phyloP scores from a whole-genome alignment of 257 asterid species.

The Nicotiana undulata region DNA sequence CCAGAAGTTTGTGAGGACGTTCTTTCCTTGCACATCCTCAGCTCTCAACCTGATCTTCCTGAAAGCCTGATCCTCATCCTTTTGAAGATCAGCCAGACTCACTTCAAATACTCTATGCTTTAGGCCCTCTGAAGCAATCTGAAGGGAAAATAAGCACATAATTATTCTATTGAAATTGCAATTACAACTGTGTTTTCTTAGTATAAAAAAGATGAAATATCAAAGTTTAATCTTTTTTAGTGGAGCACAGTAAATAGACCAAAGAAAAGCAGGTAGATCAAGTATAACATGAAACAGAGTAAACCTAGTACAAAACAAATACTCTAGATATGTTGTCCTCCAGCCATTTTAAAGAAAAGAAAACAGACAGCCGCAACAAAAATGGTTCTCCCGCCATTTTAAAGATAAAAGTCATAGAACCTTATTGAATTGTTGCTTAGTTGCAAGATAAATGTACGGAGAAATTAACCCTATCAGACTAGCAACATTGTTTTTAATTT shows the following conservation, averaged over 20 bases:
- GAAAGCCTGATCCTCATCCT: constrained; percentile 44
- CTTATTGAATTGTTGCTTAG: too few species aligned
- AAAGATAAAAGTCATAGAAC: neutral
- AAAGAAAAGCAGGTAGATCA: neutral
- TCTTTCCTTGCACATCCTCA: neutral
- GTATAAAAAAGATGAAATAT: neutral
- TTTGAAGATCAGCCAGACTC: constrained; percentile 48
- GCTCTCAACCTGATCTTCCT: constrained; percentile 78
- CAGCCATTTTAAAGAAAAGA: neutral
- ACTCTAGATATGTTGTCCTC: neutral
- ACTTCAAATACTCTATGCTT: constrained; percentile 86
- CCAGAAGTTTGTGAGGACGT: neutral
- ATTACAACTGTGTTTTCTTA: neutral
- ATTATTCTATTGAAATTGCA: neutral
- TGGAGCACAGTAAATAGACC: neutral
- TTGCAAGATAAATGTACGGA: too few species aligned
- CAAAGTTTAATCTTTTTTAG: neutral
- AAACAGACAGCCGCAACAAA: neutral
- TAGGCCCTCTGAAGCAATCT: constrained; percentile 94
- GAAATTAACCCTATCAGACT: neutral
- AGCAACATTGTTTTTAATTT: neutral
- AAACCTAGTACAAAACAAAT: neutral
- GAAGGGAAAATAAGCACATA: neutral
- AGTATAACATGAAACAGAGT: neutral
- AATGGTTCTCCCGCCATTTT: neutral